Evolutionary conservation across 139 green algal genomes (phyloP).

Genomic region (Chlamydomonas sphaeroides): DNA sequence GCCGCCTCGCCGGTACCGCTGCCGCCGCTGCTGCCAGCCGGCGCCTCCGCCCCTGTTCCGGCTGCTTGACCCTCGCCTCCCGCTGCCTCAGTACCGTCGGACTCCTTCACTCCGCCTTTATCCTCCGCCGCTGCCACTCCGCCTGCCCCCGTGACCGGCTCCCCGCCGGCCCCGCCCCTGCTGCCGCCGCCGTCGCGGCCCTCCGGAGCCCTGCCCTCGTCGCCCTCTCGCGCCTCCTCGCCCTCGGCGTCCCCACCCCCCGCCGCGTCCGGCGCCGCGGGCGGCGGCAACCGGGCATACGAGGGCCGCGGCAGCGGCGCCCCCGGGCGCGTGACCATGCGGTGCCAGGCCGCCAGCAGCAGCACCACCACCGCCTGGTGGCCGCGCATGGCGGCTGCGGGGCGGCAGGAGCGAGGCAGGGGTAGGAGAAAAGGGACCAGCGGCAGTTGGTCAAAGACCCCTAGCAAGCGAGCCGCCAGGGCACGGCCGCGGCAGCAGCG

Average conservation of each 20-base stretch:
- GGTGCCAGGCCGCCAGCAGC: constrained; percentile 33
- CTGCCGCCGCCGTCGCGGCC: background rate
- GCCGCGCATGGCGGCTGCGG: constrained; percentile 49
- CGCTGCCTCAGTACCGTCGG: no score
- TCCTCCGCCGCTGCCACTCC: no score
- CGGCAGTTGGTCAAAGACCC: no score
- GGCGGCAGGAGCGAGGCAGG: no score
- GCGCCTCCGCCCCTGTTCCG: background rate
- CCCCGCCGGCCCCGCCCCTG: no score
- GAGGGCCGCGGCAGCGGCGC: background rate
- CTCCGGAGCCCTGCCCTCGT: background rate
- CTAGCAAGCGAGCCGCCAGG: no score
- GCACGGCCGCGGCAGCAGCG: no score
- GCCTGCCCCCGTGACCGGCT: no score
- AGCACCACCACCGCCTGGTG: constrained; percentile 32
- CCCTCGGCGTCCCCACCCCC: background rate
- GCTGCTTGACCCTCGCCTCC: background rate
- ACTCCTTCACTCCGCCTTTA: no score
- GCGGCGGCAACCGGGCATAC: background rate
- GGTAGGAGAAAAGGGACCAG: no score
- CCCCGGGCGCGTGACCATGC: background rate
- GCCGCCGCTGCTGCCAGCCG: background rate
- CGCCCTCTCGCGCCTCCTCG: background rate
- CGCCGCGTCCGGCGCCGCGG: background rate
- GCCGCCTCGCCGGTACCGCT: no score